A percentile compares a stretch with the other conserved stretches of the same genome.
phyloP scores from a whole-genome alignment of 1,139 yeast genomes.

The Pichia sp. region DNA sequence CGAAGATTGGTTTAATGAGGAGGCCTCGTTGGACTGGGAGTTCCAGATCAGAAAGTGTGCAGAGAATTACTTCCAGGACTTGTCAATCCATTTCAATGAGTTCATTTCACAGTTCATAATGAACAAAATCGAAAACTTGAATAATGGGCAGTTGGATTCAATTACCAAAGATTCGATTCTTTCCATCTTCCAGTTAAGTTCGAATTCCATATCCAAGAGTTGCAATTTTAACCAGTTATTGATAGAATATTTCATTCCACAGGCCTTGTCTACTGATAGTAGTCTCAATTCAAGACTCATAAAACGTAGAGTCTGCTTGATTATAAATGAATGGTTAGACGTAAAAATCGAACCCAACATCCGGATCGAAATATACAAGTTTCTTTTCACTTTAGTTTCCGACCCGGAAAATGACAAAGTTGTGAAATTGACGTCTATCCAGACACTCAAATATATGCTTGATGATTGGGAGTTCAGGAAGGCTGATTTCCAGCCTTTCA shows the following conservation, averaged over 20 bases:
- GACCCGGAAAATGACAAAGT: conserved; percentile 57
- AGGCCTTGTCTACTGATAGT: conserved; percentile 44
- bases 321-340: conserved; percentile 77
- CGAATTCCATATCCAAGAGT: conserved; percentile 57
- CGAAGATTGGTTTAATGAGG: conserved; percentile 89
- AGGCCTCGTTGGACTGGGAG: conserved; percentile 73
- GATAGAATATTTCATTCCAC: conserved; percentile 45
- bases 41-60: conserved; percentile 84
- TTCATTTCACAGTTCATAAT: conserved; percentile 59
- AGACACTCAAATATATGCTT: conserved; percentile 60
- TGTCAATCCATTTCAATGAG: conserved; percentile 61
- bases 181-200: conserved; percentile 75
- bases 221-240: conserved; percentile 53
- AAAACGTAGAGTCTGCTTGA: conserved; percentile 69
- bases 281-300: conserved; percentile 53
- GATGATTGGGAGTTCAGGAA: conserved; percentile 87
- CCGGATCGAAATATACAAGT: conserved; percentile 55
- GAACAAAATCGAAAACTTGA: conserved; percentile 55
- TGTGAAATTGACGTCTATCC: conserved; percentile 71
- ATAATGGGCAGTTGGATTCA: conserved; percentile 41
- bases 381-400: conserved; percentile 44
- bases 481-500: conserved; percentile 59
- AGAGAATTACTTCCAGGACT: conserved; percentile 75
- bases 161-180: conserved; percentile 74
- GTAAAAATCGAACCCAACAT: conserved; percentile 59